phyloP scores from a whole-genome alignment of 164 flowering plant species.

The Aristolochia fimbriata region DNA sequence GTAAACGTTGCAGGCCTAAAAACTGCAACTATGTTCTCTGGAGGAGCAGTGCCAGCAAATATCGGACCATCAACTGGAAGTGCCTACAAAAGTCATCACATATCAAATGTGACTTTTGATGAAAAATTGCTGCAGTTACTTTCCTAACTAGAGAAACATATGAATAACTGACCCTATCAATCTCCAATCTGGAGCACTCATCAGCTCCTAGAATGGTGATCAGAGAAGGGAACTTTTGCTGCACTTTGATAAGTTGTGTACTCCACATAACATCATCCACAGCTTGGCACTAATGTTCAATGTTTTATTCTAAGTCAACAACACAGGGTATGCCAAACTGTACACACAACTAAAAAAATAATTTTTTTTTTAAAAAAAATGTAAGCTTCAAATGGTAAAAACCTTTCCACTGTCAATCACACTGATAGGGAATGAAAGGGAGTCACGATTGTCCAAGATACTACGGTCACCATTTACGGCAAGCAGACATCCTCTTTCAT shows the following conservation, averaged over 20 bases:
- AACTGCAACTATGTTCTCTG: conserved; percentile 49
- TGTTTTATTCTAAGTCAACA: not conserved
- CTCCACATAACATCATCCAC: conserved; percentile 38
- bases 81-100: conserved; percentile 26
- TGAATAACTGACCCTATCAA: conserved; percentile 46
- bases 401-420: conserved; percentile 73
- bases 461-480: conserved; percentile 16
- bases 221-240: conserved; percentile 35
- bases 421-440: conserved; percentile 53
- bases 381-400: conserved; percentile 4
- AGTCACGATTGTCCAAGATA: conserved; percentile 30
- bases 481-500: conserved; percentile 37
- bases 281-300: conserved; percentile 30
- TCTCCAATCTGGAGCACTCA: conserved; percentile 39
- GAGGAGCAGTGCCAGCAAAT: conserved; percentile 44
- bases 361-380: too few relatives aligned
- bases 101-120: not conserved
- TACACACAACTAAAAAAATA: too few relatives aligned
- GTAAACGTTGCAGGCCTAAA: conserved; percentile 45
- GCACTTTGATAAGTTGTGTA: conserved; percentile 28
- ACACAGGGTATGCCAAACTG: not conserved
- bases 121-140: not conserved
- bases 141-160: too few relatives aligned
- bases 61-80: conserved; percentile 26
- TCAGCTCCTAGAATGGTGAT: conserved; percentile 39